Evolutionary conservation across 257 asterid species (phyloP), one percentile per base, ranked within the genome.

Genomic region (Verbascum thapsus): DNA sequence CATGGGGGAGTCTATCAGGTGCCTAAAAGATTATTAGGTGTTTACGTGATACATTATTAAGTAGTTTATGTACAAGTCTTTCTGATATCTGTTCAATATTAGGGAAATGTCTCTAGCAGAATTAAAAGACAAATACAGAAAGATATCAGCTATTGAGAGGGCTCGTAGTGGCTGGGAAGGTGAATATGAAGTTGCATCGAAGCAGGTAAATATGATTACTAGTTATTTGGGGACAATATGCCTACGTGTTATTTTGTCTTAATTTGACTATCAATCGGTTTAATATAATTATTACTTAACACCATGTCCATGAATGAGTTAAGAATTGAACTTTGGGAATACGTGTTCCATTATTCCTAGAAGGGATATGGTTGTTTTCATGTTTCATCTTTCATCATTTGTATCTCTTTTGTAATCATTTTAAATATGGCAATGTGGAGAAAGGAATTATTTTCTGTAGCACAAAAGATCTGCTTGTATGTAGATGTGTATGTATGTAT

Each of bases 91-190:
- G 55, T 74, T 54, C 58, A 56, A 69, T 78, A 12, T 72, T 79
- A 94, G 99, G 95, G 99, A 94, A 84, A 89, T 94, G 99, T 65
- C 95, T 43, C 71, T 85, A 39, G 66, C 82, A 67, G 97, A 94
- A 70, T 69, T 94, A 53, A 85, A 89, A 77, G 96, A 85, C 58
- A 94, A 94, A 78, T 94, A 94, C 74, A 74, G 82, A 70, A 92
- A 85, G 65, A 66, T 83, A 66, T 72, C 95, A 53, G 69, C 80
- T 50, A 23, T 76, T 34, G 91, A 94, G 64, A 83, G 69, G 79
- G 99, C 91, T 65, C 90, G 63, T 45, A 67, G 69, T 70, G 96
- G 99, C 63, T 92, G 97, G 99, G 88, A 81, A 76, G 85, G 76
- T 42, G 99, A 89, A 68, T 92, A 80, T 66, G 90, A 82, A 43